Conservation (phyloP, 2,329 filamentous ascomycete species). For the Lachnellula occidentalis region DNA sequence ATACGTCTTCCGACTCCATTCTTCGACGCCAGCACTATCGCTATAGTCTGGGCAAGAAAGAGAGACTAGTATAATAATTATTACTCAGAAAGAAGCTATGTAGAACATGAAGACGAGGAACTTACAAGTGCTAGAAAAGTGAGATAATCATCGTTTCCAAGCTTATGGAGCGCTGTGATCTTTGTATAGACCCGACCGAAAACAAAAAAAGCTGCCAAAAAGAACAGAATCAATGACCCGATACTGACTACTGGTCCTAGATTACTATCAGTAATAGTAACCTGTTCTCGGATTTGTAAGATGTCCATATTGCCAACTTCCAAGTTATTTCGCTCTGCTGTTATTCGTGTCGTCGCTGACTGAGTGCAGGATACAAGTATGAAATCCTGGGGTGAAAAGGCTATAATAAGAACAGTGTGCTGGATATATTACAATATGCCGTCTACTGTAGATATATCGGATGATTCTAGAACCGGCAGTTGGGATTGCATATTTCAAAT, state of each 20-base stretch:
- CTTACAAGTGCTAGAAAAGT: neutral
- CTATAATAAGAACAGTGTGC: no score
- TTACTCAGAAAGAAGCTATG: neutral
- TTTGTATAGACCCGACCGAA: neutral
- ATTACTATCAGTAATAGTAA: neutral
- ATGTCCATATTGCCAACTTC: neutral
- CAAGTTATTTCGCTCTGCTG: no score
- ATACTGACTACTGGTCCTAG: neutral
- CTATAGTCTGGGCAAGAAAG: neutral
- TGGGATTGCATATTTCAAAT: no score
- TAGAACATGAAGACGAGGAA: neutral
- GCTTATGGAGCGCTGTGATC: neutral
- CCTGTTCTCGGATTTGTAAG: neutral
- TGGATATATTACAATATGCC: no score
- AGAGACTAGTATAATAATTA: neutral
- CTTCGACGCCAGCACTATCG: neutral
- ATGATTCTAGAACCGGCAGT: no score
- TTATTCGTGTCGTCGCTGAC: no score
- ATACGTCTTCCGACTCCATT: neutral
- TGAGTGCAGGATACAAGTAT: no score
- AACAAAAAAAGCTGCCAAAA: neutral
- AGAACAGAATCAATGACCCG: neutral
- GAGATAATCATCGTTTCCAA: neutral
- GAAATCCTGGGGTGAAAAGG: no score
- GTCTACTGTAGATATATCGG: no score